These are phyloP conservation scores for Chlorella sp. DNA, from an alignment of 139 green algal species.

Conservation along the genomic window DNA sequence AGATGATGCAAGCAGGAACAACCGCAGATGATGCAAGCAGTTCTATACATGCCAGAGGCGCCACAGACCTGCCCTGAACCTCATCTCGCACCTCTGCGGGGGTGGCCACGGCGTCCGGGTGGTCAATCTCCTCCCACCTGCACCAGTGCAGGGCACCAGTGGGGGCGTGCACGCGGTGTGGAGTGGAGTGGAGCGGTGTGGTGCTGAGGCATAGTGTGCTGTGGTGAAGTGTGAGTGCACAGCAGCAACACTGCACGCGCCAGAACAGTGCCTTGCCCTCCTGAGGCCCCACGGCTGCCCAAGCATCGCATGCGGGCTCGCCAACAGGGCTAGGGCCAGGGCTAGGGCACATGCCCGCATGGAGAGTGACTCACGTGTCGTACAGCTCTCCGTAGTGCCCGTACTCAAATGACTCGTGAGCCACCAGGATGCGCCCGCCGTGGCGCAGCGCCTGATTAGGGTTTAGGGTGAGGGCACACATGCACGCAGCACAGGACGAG, in stretches of 20 bases:
- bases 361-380: constrained; percentile 20
- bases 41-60: too few relatives aligned
- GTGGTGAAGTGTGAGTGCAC: too few relatives aligned
- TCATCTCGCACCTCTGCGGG: too few relatives aligned
- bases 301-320: background rate
- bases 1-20: too few relatives aligned
- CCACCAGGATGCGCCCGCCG: constrained; percentile 68
- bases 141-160: background rate
- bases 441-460: constrained; percentile 31
- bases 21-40: too few relatives aligned
- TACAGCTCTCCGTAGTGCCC: constrained; percentile 23
- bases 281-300: too few relatives aligned
- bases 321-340: background rate
- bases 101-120: constrained; percentile 58
- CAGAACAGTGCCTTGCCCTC: too few relatives aligned
- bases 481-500: too few relatives aligned
- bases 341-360: background rate
- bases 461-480: too few relatives aligned
- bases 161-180: background rate
- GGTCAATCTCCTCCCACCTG: constrained; percentile 55
- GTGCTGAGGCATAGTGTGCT: too few relatives aligned
- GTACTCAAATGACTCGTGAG: constrained; percentile 50
- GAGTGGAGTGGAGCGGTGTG: too few relatives aligned
- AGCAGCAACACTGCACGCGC: too few relatives aligned
- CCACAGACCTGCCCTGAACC: constrained; percentile 22